Evolutionary conservation across 441 rosid species (phyloP), one percentile per base, ranked within the genome.

Genomic region (Populus trichocarpa): DNA sequence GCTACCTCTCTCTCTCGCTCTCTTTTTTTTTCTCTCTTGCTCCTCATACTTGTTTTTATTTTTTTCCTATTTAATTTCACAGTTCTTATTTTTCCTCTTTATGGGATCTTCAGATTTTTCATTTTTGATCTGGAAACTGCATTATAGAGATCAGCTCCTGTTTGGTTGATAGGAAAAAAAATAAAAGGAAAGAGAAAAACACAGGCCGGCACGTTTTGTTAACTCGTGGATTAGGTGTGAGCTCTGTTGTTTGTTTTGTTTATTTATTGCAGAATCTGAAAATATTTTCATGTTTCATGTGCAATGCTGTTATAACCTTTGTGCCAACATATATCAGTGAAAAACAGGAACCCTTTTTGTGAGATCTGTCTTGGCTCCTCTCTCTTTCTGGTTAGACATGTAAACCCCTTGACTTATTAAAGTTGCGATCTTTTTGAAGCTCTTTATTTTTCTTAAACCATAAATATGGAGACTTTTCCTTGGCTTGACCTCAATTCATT

Each of bases 161-260:
- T 79, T 79, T 78, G 74, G 64, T 76, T 36, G 38, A 32, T 6
- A 10, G 4, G 1, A 36, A 11, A 65, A 65, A 65, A 64, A 20
- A 32, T 30, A 30, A 30, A 30, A 30, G 32, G 32, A 30, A 30
- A 30, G 32, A 30, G 32, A 30, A 30, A 28, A 30, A 30, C 12
- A 40, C 12, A 40, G 12, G 3, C 59, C 5, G 2, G 53, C 79
- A 35, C 69, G 32, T 57, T 25, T 69, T 32, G 35, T 75, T 64
- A 59, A 23, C 70, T 28, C 76, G 70, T 76, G 68, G 69, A 46
- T 79, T 75, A 78, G 85, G 86, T 83, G 67, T 25, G 78, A 74
- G 22, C 7, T 30, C 65, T 8, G 23, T 18, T 30, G 32, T 30
- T 30, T 78, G 36, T 22, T 71, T 72, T 25, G 13, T 9, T 68